Evolutionary conservation across 805 yeast genomes (phyloP), one percentile per base, ranked within the genome.

Genomic region (Saccharomycopsis synnaedendra): DNA sequence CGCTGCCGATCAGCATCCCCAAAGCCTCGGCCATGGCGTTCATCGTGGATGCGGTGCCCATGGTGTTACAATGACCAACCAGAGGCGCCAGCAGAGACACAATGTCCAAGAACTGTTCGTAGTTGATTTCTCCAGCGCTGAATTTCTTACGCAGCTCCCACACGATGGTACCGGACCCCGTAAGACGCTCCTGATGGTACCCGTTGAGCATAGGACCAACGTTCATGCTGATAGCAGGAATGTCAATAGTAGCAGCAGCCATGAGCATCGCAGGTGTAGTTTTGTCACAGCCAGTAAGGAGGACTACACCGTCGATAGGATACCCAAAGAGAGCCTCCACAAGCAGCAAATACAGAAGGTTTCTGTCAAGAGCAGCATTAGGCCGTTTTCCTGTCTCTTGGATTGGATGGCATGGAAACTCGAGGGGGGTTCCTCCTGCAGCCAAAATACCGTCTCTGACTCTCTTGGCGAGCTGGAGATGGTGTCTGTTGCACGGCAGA

Each of bases 221-320:
- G 58, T 72, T 72, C 54, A 72, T 74, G 70, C 71, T 70, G 47
- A 72, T 67, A 33, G 72, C 66, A 33, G 77, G 77, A 50, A 75
- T 63, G 62, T 72, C 69, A 60, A 71, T 74, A 57, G 76, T 66
- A 32, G 73, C 74, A 68, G 73, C 73, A 44, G 76, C 77, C 75
- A 72, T 72, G 49, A 72, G 65, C 52, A 69, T 69, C 50, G 76
- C 77, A 6, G 77, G 77, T 69, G 72, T 72, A 58, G 73, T 72
- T 60, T 72, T 72, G 58, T 72, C 77, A 61, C 77, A 72, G 5
- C 59, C 59, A 4, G 59, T 54, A 19, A 56, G 49, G 11, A 56
- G 44, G 27, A 56, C 59, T 4, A 56, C 59, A 3, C 59, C 59
- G 39, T 55, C 59, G 10, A 55, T 45, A 28, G 57, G 57, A 39